Evolutionary conservation across 441 rosid genomes (phyloP).

Genomic region (Eutrema salsugineum): DNA sequence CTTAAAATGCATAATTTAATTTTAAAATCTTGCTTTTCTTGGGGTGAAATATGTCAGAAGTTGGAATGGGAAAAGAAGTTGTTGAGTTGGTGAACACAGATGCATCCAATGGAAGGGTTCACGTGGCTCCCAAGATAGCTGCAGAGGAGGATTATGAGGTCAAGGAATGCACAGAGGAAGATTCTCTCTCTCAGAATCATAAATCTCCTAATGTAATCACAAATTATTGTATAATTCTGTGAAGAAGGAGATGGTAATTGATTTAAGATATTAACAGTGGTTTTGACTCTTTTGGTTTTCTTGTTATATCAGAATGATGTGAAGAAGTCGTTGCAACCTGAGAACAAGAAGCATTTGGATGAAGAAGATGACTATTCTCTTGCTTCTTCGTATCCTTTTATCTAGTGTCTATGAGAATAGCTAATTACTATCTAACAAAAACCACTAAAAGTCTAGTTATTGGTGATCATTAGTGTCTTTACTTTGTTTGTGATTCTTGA

Average conservation of each 20-base stretch:
- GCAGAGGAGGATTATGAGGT: conserved; percentile 5
- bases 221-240: neutral
- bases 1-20: neutral
- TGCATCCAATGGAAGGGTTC: neutral
- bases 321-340: neutral
- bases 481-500: neutral
- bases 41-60: neutral
- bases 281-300: neutral
- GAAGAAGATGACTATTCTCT: conserved; percentile 79
- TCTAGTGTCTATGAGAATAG: neutral
- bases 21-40: neutral
- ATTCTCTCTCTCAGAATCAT: neutral
- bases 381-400: conserved; percentile 80
- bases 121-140: conserved; percentile 13
- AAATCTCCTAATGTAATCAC: conserved; percentile 4
- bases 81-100: neutral
- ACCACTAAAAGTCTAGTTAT: neutral
- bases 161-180: conserved; percentile 8
- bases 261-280: neutral
- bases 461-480: neutral
- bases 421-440: neutral
- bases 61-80: conserved; percentile 21
- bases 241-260: neutral
- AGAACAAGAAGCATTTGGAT: conserved; percentile 46
- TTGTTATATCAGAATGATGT: conserved; percentile 10